These are phyloP conservation scores for Penicillium longicatenatum DNA, from an alignment of 495 filamentous ascomycete genomes.

Conservation along the genomic window DNA sequence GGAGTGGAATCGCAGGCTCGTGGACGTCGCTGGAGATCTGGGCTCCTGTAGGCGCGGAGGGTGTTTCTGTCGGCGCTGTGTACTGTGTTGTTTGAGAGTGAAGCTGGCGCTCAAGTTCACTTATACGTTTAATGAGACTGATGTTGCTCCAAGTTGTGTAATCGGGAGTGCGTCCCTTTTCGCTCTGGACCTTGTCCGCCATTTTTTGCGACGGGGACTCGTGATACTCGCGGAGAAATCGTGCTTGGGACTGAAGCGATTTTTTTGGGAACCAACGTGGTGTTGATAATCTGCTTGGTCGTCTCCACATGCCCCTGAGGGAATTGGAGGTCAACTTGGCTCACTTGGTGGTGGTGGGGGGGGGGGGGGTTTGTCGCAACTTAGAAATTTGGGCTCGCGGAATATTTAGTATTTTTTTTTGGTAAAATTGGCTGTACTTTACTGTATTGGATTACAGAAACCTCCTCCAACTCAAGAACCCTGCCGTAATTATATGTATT, in stretches of 20 bases:
- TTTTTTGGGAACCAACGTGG: conserved; percentile 3
- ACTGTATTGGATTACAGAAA: not conserved
- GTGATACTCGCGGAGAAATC: conserved; percentile 17
- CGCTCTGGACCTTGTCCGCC: conserved; percentile 10
- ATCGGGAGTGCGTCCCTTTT: conserved; percentile 29
- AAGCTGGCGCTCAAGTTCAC: conserved; percentile 63
- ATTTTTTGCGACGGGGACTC: conserved; percentile 16
- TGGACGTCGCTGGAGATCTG: conserved; percentile 23
- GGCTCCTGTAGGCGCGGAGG: conserved; percentile 1
- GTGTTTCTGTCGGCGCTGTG: conserved; percentile 21
- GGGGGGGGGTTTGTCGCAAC: not conserved
- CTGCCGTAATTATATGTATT: not conserved
- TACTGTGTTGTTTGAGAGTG: conserved; percentile 48
- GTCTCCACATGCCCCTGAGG: conserved; percentile 30
- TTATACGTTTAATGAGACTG: conserved; percentile 65
- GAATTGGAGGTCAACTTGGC: conserved; percentile 6
- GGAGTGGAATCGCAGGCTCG: conserved; percentile 26
- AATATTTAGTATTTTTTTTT: conserved; percentile 12
- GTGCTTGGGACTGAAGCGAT: conserved; percentile 8
- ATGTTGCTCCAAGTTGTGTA: conserved; percentile 66
- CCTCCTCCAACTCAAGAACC: not conserved
- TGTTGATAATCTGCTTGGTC: conserved; percentile 12
- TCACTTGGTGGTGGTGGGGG: not conserved
- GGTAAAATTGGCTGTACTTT: conserved; percentile 15
- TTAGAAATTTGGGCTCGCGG: conserved; percentile 12